Base-by-base conservation (phyloP, 768 basidiomycete species). In the Leccinum ochraceum region DNA sequence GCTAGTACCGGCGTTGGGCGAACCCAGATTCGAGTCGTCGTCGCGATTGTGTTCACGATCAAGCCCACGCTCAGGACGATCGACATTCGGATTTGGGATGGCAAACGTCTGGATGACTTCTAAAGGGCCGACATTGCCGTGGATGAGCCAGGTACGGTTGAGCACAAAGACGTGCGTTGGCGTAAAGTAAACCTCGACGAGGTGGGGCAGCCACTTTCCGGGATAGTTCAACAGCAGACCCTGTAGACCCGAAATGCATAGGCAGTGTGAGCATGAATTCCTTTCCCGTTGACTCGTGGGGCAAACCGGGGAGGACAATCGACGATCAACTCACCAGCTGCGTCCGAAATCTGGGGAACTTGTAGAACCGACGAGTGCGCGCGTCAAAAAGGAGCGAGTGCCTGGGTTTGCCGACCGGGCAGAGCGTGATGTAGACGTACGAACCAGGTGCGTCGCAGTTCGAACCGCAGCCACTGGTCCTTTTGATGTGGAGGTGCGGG, bases 51-150 rank as follows among this genome's bases (percentile, higher is more conserved):
- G n/a, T 11, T 66, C 63, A 44, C 7, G 37, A 37, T 37, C 14
- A 16, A 16, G 37, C 37, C 37, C 37, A 37, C n/a, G 42, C 3
- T 44, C 9, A 4, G 39, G 9, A 44, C 42, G n/a, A 44, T 44
- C 42, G 42, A 10, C 4, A 10, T n/a, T 4, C n/a, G 9, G 9
- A 44, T 44, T 44, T 26, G 68, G 69, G 26, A 69, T 9, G n/a
- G 66, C 14, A 30, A 68, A 71, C 3, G 42, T 61, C 48, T 71
- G 68, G 28, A 71, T 42, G 50, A 69, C 53, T 55, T 69, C 68
- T 14, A 63, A 52, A 1, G 57, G 22, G 24, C 60, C 61, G 22
- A 61, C 2, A 5, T 51, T 11, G 1, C 56, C 60, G 16, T 60
- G 61, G 22, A 60, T 58, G 61, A 70, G 63, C 10, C 58, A 59